Conservation (phyloP, 202 grass and related monocot genomes). For the Schoenoplectus triqueter region DNA sequence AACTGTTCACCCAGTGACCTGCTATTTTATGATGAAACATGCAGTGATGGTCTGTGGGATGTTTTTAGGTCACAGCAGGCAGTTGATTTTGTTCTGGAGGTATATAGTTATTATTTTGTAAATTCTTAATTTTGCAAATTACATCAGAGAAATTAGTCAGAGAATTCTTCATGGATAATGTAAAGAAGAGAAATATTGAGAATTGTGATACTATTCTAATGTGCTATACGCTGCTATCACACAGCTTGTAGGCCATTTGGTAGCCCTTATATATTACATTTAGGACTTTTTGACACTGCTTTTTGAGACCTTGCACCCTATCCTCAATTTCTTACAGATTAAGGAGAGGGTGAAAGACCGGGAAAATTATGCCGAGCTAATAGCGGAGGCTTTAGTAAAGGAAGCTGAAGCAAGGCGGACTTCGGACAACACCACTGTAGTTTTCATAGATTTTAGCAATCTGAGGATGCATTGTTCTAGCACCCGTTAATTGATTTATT, state of each 20-base stretch:
- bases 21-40: conserved; percentile 17
- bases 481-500: conserved; percentile 43
- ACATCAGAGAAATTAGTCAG: background rate
- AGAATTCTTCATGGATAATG: conserved; percentile 24
- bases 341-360: conserved; percentile 43
- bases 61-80: conserved; percentile 68
- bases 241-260: background rate
- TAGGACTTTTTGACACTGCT: background rate
- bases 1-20: conserved; percentile 21
- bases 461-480: conserved; percentile 65
- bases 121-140: conserved; percentile 8
- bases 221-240: background rate
- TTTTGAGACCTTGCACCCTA: background rate
- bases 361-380: conserved; percentile 38
- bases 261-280: background rate
- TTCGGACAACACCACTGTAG: conserved; percentile 77
- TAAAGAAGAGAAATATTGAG: background rate
- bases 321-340: conserved; percentile 41
- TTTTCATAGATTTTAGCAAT: conserved; percentile 85
- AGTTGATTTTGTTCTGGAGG: conserved; percentile 64
- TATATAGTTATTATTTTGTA: conserved; percentile 33
- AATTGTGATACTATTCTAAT: background rate
- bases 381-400: conserved; percentile 58
- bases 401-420: conserved; percentile 71
- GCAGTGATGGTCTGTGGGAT: conserved; percentile 90